Conservation (phyloP, 192 early-diverging fungal genomes). For the Podila epigama region DNA sequence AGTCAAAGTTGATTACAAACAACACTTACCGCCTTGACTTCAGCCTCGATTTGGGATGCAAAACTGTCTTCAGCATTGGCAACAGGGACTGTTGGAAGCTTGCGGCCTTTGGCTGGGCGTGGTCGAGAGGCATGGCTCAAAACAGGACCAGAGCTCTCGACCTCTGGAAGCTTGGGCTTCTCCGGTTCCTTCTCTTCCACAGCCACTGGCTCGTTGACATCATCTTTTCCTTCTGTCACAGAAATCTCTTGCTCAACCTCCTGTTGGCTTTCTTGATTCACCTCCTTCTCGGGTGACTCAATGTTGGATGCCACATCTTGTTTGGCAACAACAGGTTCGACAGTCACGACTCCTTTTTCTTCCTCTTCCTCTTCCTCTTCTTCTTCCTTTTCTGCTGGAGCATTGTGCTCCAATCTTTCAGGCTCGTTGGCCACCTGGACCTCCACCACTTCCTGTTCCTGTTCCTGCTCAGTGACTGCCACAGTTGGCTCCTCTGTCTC, state of each 20-base stretch:
- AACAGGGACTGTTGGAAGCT: slow-evolving; percentile 26
- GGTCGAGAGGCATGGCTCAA: slow-evolving; percentile 35
- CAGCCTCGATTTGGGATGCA: slow-evolving; percentile 40
- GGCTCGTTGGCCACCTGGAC: slow-evolving; percentile 1
- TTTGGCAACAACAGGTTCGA: background rate
- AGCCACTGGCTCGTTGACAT: background rate
- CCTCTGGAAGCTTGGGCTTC: slow-evolving; percentile 44
- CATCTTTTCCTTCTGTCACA: slow-evolving; percentile 3
- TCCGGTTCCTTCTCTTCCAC: slow-evolving; percentile 37
- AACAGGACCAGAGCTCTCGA: slow-evolving; percentile 31
- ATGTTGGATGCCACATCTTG: too few species aligned
- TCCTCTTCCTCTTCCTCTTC: background rate
- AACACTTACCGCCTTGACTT: slow-evolving; percentile 44
- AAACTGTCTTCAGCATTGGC: slow-evolving; percentile 40
- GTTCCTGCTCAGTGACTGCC: background rate
- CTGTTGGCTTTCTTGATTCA: too few species aligned
- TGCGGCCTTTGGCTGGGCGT: slow-evolving; percentile 43
- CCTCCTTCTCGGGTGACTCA: too few species aligned
- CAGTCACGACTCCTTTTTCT: background rate
- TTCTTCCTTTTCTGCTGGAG: slow-evolving; percentile 1
- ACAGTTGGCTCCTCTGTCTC: slow-evolving; percentile 5
- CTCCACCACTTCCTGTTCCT: background rate
- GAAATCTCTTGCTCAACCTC: slow-evolving; percentile 3
- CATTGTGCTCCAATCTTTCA: background rate
- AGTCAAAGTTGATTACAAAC: background rate